Percentiles rank a stretch among this genome's conserved stretches.
Conservation (phyloP, 192 early-diverging fungal species). For the Podila horticola region DNA sequence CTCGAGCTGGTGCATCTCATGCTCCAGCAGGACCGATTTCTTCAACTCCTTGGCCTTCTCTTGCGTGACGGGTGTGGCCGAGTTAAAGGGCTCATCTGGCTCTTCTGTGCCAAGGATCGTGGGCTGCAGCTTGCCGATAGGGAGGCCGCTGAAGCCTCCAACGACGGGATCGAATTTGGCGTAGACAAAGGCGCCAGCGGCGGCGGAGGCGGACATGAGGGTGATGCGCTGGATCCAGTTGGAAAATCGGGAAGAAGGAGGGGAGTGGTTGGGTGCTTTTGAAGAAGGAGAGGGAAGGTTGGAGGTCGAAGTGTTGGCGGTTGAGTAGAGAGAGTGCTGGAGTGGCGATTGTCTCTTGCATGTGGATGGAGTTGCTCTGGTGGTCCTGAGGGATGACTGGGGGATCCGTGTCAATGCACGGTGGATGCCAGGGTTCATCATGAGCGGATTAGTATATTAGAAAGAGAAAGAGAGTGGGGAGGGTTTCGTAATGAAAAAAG, state of each 20-base stretch:
- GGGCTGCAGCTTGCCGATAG: conserved; percentile 33
- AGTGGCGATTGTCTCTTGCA: conserved; percentile 2
- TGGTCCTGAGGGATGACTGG: neutral
- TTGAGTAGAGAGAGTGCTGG: conserved; percentile 2
- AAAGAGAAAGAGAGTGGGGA: no score
- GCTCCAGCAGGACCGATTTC: conserved; percentile 26
- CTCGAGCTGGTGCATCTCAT: conserved; percentile 27
- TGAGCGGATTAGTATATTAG: no score
- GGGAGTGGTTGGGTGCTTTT: neutral
- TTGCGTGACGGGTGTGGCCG: neutral
- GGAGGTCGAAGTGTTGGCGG: neutral
- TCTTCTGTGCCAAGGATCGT: conserved; percentile 29
- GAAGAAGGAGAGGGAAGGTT: neutral
- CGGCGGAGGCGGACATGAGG: conserved; percentile 36
- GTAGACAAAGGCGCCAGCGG: conserved; percentile 39
- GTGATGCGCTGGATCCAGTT: conserved; percentile 33
- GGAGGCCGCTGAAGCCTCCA: conserved; percentile 29
- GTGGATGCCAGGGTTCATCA: no score
- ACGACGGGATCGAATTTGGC: conserved; percentile 24
- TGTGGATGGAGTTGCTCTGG: neutral
- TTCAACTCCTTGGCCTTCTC: conserved; percentile 36
- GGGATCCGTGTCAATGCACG: neutral
- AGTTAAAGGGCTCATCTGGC: conserved; percentile 18
- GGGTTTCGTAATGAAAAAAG: no score
- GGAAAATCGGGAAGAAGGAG: neutral